These are phyloP conservation scores for Phytophthora cactorum DNA, from an alignment of 352 stramenopile genomes.

Conservation along the genomic window DNA sequence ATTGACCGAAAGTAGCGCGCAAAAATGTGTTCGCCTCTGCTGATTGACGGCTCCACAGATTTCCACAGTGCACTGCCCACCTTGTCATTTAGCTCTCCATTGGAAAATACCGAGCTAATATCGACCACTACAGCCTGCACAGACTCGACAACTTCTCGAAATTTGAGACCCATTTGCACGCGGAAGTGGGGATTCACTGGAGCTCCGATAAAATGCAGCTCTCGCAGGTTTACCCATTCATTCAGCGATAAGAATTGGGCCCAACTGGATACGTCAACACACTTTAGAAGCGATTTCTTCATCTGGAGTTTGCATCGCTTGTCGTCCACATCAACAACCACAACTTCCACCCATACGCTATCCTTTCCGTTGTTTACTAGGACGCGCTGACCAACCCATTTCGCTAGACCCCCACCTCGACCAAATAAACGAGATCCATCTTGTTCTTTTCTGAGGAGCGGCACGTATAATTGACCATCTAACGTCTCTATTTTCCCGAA, in stretches of 20 bases:
- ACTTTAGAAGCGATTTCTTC: slow-evolving; percentile 56
- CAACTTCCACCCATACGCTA: slow-evolving; percentile 69
- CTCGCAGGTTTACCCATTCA: slow-evolving; percentile 63
- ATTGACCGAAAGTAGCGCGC: slow-evolving; percentile 76
- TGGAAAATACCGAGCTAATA: slow-evolving; percentile 78
- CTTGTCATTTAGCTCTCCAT: slow-evolving; percentile 63
- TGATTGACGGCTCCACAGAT: slow-evolving; percentile 56
- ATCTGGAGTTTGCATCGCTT: slow-evolving; percentile 69
- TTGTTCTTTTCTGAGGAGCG: slow-evolving; percentile 48
- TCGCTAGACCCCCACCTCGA: slow-evolving; percentile 42
- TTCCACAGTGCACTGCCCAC: slow-evolving; percentile 65
- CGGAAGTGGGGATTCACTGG: slow-evolving; percentile 69
- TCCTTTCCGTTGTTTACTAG: slow-evolving; percentile 80
- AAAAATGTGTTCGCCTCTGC: slow-evolving; percentile 73
- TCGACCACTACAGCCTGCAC: slow-evolving; percentile 71
- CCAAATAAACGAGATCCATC: slow-evolving; percentile 49
- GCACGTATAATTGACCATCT: slow-evolving; percentile 68
- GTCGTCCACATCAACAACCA: slow-evolving; percentile 65
- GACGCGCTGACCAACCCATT: slow-evolving; percentile 63
- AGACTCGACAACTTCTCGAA: slow-evolving; percentile 62
- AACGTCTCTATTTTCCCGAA: slow-evolving; percentile 56
- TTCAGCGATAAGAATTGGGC: slow-evolving; percentile 44
- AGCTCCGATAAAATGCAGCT: slow-evolving; percentile 52
- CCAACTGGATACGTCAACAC: slow-evolving; percentile 45
- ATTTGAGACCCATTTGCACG: slow-evolving; percentile 69